Evolutionary conservation across 805 yeast genomes (phyloP), one percentile per base, ranked within the genome.

Genomic region (Ogataea philodendri): DNA sequence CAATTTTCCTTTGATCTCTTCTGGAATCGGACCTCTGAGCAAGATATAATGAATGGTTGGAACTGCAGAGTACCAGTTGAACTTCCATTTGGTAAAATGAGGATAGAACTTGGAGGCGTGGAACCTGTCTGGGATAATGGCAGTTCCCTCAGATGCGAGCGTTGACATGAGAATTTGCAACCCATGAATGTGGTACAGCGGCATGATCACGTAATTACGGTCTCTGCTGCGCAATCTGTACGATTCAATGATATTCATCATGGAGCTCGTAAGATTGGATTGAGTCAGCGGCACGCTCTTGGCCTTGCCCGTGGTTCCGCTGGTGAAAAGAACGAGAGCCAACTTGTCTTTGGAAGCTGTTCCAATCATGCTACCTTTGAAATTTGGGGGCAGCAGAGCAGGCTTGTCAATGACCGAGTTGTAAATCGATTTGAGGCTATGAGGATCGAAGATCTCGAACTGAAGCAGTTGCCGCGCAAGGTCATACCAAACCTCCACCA

Each of bases 231-330:
- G 56, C 30, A 81, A 57, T 17, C 66, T 62, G 55, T 81, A 81
- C 3, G 86, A 78, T 39, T 68, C 65, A 3, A 71, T 60, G 42
- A 81, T 78, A 63, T 81, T 81, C 16, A 55, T 44, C 58, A 78
- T 74, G 7, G 84, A 75, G 18, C 76, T 68, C 4, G 77, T 67
- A 54, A 81, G 69, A 59, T 81, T 81, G 19, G 65, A 56, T 54
- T 81, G 88, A 22, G 84, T 68, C 52, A 81, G 58, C 5, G 88
- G 87, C 2, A 81, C 88, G 7, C 84, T 81, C 56, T 81, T 81
- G 32, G 88, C 88, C 34, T 79, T 69, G 3, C 87, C 86, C 2
- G 88, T 81, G 7, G 88, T 81, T 19, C 89, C 89, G 30, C 82
- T 74, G 7, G 89, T 81, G 58, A 81, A 87, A 30, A 81, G 60